Evolutionary conservation across 805 yeast species (phyloP).

Genomic region (Pichia eremophila): DNA sequence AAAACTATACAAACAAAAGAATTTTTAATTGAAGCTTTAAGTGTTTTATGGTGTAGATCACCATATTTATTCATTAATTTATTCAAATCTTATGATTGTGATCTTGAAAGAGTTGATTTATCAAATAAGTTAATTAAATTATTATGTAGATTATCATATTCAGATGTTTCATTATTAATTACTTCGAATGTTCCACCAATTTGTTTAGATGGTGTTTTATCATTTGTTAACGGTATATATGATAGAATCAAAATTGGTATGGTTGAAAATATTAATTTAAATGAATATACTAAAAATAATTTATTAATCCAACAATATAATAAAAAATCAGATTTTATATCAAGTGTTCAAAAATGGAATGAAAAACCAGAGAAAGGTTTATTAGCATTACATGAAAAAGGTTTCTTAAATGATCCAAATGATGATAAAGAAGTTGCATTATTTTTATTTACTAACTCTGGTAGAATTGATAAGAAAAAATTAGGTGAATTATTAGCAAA

Average conservation of each 20-base stretch:
- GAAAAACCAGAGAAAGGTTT: constrained; percentile 72
- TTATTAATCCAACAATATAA: constrained; percentile 34
- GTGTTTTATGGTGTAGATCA: constrained; percentile 72
- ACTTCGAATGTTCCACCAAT: constrained; percentile 88
- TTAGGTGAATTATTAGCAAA: constrained; percentile 83
- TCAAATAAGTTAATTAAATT: constrained; percentile 58
- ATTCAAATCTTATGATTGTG: constrained; percentile 84
- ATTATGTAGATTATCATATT: constrained; percentile 69
- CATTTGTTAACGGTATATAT: constrained; percentile 55
- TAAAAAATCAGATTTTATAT: constrained; percentile 66
- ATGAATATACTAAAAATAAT: constrained; percentile 14
- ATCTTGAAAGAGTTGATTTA: constrained; percentile 75
- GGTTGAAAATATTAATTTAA: constrained; percentile 17
- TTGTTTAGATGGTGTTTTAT: constrained; percentile 79
- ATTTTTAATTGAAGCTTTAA: constrained; percentile 71
- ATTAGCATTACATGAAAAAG: constrained; percentile 48
- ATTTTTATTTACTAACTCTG: constrained; percentile 70
- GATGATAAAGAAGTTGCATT: constrained; percentile 58
- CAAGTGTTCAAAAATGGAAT: constrained; percentile 69
- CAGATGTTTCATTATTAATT: constrained; percentile 72
- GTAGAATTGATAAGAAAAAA: constrained; percentile 75
- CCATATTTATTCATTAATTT: constrained; percentile 68
- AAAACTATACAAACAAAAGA: constrained; percentile 53
- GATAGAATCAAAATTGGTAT: constrained; percentile 34
- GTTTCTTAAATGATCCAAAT: constrained; percentile 43